phyloP scores from a whole-genome alignment of 768 basidiomycete genomes.

The Termitomyces sp. region DNA sequence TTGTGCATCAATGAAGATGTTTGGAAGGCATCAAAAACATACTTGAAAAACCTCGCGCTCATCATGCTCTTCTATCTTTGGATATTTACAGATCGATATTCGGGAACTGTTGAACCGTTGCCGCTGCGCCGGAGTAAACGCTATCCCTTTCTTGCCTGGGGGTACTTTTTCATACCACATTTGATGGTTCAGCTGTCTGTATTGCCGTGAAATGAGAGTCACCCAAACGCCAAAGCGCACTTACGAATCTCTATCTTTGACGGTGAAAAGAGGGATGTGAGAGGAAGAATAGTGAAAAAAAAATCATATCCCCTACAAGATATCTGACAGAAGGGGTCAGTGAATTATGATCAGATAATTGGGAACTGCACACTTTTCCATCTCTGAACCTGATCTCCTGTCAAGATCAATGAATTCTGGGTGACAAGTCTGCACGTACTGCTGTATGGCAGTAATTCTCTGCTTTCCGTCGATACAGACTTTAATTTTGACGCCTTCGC shows the following conservation, averaged over 20 bases:
- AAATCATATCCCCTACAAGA: constrained; percentile 24
- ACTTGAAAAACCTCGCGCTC: constrained; percentile 69
- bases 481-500: constrained; percentile 40
- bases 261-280: constrained; percentile 7
- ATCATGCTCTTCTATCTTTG: constrained; percentile 38
- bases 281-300: background rate
- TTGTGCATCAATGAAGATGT: background rate
- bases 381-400: constrained; percentile 42
- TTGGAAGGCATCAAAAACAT: background rate
- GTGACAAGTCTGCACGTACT: constrained; percentile 27
- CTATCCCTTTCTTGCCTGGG: constrained; percentile 13
- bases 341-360: background rate
- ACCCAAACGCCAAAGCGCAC: background rate
- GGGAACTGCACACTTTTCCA: constrained; percentile 39
- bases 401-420: background rate
- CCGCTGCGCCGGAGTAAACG: constrained; percentile 16
- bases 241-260: constrained; percentile 23
- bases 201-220: background rate
- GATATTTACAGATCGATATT: constrained; percentile 50
- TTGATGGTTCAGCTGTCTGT: constrained; percentile 17
- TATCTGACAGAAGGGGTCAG: background rate
- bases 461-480: constrained; percentile 75
- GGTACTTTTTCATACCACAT: constrained; percentile 17
- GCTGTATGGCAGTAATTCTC: constrained; percentile 58
- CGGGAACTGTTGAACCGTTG: constrained; percentile 36